These are phyloP conservation scores for Tolypocladium paradoxum DNA, from an alignment of 2,329 filamentous ascomycete species.

Conservation along the genomic window DNA sequence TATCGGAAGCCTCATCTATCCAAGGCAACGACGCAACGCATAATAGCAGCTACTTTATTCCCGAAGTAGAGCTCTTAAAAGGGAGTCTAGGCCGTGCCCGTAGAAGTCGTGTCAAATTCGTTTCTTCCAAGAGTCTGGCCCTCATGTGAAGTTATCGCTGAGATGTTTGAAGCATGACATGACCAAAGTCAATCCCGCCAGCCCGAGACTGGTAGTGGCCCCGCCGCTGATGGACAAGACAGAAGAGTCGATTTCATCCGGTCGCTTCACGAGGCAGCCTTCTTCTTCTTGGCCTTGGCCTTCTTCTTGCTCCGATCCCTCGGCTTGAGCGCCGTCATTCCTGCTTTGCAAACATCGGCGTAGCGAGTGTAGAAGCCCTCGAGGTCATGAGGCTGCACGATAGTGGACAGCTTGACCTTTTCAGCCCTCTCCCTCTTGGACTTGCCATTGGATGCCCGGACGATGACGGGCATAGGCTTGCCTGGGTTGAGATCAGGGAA, in stretches of 20 bases:
- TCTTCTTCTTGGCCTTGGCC: conserved; percentile 66
- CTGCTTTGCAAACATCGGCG: conserved; percentile 80
- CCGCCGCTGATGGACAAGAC: not conserved
- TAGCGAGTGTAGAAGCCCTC: conserved; percentile 77
- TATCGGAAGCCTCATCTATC: not conserved
- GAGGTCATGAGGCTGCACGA: conserved; percentile 66
- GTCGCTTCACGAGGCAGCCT: conserved; percentile 21
- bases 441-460: conserved; percentile 78
- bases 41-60: not conserved
- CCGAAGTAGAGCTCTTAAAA: not conserved
- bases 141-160: not conserved
- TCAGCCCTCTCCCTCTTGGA: conserved; percentile 42
- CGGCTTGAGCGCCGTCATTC: conserved; percentile 86
- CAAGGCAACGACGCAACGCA: not conserved
- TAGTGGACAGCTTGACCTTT: conserved; percentile 69
- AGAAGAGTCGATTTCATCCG: not conserved
- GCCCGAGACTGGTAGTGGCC: not conserved
- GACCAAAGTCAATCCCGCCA: not conserved
- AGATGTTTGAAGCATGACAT: not conserved
- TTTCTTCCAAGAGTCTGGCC: not conserved
- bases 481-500: conserved; percentile 50
- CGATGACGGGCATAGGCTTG: conserved; percentile 58
- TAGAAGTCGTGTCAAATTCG: not conserved
- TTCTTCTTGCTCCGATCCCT: conserved; percentile 82
- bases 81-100: not conserved